Base-by-base conservation (phyloP, 768 basidiomycete species). In the Lanmaoa rubissima region DNA sequence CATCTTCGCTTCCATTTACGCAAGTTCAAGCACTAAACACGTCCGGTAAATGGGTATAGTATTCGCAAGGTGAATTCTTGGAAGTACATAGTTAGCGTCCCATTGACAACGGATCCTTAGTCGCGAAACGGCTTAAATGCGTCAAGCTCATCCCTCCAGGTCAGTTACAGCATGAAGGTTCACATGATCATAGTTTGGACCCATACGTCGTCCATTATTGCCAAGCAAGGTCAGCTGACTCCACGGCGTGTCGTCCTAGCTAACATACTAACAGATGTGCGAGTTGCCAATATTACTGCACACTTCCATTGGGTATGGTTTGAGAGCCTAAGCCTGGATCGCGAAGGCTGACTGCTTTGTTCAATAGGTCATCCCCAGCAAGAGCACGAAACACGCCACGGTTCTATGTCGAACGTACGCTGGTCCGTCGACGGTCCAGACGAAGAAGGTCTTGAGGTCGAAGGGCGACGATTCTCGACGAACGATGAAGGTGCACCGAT, bases 341-440 rank as follows among this genome's bases (percentile, higher is more conserved):
- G 2, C 13, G 2, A 26, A 43, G 17, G 4, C 10, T 52, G 24
- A 65, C 24, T 39, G 13, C 2, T 21, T 32, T 44, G 26, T 52
- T 52, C 10, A 9, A 48, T 41, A 85, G 84, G 79, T 0, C 84
- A 86, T 56, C 56, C 80, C 0, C 79, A 85, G 54, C 73, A 78
- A 54, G 81, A 83, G 45, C 85, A 86, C 44, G 81, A 82, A 52
- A 86, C 84, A 0, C 70, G 75, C 24, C 84, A 86, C 54, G 85
- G 84, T 13, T 83, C 81, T 10, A 85, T 85, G 83, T 78, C 82
- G 2, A 75, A 71, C 48, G 79, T 79, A 1, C 73, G 73, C 21
- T 86, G 85, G 85, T 67, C 79, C 0, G 61, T 86, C 11, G 81
- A 85, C 45, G 78, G 76, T 3, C 74, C 76, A 2, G 79, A 82